phyloP scores from a whole-genome alignment of 2,329 filamentous ascomycete species.

The Verticillium isaacii region DNA sequence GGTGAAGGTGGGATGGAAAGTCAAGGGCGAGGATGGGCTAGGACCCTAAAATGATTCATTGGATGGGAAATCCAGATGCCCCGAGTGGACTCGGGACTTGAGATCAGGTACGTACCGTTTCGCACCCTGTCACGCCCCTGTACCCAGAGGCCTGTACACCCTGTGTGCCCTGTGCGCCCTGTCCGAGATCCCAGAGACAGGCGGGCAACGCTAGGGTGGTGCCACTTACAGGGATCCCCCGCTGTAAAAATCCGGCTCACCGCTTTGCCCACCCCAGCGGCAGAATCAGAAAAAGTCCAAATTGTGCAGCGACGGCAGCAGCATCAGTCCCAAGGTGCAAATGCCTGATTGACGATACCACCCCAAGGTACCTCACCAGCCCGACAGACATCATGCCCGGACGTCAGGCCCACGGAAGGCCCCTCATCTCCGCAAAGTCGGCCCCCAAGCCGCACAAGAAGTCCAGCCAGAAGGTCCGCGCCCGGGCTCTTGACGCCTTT shows the following conservation, averaged over 20 bases:
- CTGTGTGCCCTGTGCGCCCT: neutral
- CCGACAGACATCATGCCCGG: slow-evolving; percentile 42
- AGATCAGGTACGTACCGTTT: neutral
- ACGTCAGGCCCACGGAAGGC: slow-evolving; percentile 53
- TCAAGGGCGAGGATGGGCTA: neutral
- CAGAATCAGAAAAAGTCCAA: slow-evolving; percentile 13
- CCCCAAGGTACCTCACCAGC: neutral
- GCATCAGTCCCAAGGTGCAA: neutral
- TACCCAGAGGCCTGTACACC: too few species aligned
- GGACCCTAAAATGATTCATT: neutral
- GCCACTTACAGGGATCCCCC: slow-evolving; percentile 2
- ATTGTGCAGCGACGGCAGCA: neutral
- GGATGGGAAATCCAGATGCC: slow-evolving; percentile 1
- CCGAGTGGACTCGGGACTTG: slow-evolving; percentile 2
- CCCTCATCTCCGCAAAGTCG: slow-evolving; percentile 35
- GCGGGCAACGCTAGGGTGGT: neutral
- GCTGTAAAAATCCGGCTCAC: slow-evolving; percentile 13
- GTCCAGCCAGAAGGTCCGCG: slow-evolving; percentile 41
- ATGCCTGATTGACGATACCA: neutral
- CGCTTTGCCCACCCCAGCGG: slow-evolving; percentile 12
- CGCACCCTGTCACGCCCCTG: neutral
- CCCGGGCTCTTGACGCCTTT: slow-evolving; percentile 52
- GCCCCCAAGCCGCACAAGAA: slow-evolving; percentile 32
- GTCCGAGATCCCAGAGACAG: neutral
- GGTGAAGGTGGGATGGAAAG: neutral